These are phyloP conservation scores for Pythium folliculosum DNA, from an alignment of 352 stramenopile genomes.

Conservation along the genomic window DNA sequence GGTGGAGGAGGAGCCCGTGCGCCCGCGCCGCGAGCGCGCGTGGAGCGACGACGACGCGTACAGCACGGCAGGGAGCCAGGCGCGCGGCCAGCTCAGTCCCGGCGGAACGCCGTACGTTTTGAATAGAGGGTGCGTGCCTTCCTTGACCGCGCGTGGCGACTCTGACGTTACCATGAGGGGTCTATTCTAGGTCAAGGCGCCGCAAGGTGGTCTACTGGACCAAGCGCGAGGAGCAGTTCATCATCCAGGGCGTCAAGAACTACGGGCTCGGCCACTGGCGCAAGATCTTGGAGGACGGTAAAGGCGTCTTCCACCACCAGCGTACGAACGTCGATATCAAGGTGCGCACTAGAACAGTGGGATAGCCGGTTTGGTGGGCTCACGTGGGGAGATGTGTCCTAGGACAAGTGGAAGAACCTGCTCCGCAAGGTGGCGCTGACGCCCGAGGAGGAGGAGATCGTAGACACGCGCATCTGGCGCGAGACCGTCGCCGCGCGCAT, in stretches of 20 bases:
- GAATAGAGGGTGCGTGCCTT: too few relatives aligned
- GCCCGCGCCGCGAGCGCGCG: not conserved
- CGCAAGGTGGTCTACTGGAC: conserved; percentile 36
- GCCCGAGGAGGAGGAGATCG: not conserved
- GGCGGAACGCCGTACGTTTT: not conserved
- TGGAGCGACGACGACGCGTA: conserved; percentile 7
- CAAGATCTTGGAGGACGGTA: conserved; percentile 42
- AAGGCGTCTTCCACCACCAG: conserved; percentile 41
- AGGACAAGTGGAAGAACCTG: conserved; percentile 34
- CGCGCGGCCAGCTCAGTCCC: not conserved
- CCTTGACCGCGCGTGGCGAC: too few relatives aligned
- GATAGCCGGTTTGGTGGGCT: too few relatives aligned
- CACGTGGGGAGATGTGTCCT: not conserved
- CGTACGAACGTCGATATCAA: conserved; percentile 72
- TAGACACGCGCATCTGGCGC: conserved; percentile 8
- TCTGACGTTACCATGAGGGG: not conserved
- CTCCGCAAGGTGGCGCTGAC: conserved; percentile 7
- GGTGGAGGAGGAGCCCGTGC: not conserved
- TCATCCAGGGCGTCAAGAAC: conserved; percentile 44
- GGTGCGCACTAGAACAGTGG: conserved; percentile 22
- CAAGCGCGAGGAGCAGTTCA: conserved; percentile 41
- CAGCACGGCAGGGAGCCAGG: not conserved
- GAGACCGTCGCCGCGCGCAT: not conserved
- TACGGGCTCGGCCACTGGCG: conserved; percentile 22
- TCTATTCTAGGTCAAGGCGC: not conserved